Evolutionary conservation across 2,329 filamentous ascomycete species (phyloP), one percentile per base, ranked within the genome.

Genomic region (Atkinsonella hypoxylon): DNA sequence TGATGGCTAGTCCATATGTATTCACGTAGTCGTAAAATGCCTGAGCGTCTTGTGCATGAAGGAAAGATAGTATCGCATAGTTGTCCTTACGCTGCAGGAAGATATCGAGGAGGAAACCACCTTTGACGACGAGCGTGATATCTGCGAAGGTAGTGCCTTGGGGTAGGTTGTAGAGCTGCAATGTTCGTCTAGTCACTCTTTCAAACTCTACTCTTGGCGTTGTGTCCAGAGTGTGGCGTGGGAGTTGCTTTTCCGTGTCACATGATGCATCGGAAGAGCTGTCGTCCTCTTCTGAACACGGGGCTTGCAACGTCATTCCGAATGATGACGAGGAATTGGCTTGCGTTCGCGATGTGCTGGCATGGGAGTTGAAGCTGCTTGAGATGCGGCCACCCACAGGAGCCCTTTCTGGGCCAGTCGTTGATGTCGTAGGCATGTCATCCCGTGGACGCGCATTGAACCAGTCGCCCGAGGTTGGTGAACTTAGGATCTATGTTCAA

Each of bases 31-130:
- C 72, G 46, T 83, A 72, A 61, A 89, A 93, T 0, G 77, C 74
- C 30, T 69, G 66, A n/a, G 83, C 83, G 51, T 81, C 76, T 18
- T 73, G 69, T 34, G 77, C 77, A 47, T 81, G 73, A 7, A 87
- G 70, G 61, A 93, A 93, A 0, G 87, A 87, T 2, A 93, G 72
- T 41, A 74, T 77, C 4, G 80, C 85, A 43, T 70, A 70, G 32
- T 76, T 76, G 48, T 88, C 81, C 41, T 76, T 66, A 9, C 58
- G 61, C 32, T 80, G 78, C 45, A 89, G 57, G 57, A 77, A 83
- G 40, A 91, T 70, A 55, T 89, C 84, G 11, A 90, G 64, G 11
- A 94, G 58, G 55, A 78, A 72, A 1, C 87, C 88, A 22, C 88
- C 87, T 52, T 83, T 80, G 48, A 93, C 68, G 11, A 75, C 74